Conservation (phyloP, 495 filamentous ascomycete genomes). For the Aspergillus biplanus region DNA sequence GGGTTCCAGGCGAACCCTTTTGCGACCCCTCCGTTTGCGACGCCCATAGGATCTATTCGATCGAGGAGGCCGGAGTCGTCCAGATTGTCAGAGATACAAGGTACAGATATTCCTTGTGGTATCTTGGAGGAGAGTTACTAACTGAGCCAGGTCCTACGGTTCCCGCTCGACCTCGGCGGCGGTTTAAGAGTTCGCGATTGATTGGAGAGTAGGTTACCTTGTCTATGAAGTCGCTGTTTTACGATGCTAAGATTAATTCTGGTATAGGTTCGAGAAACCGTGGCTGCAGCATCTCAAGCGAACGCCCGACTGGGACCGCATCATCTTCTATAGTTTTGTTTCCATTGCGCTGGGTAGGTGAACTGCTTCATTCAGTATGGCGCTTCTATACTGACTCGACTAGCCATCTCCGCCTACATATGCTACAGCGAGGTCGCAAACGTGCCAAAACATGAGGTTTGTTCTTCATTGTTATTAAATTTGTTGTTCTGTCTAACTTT, state of each 20-base stretch:
- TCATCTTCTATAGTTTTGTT: slow-evolving; percentile 11
- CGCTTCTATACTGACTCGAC: neutral
- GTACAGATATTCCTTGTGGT: neutral
- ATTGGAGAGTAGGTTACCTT: slow-evolving; percentile 7
- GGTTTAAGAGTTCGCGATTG: slow-evolving; percentile 5
- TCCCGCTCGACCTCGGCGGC: neutral
- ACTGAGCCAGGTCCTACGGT: neutral
- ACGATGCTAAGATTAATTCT: neutral
- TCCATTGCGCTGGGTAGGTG: neutral
- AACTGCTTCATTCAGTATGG: neutral
- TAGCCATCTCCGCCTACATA: slow-evolving; percentile 3
- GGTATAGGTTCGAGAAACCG: slow-evolving; percentile 4
- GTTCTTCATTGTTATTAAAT: neutral
- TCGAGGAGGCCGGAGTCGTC: neutral
- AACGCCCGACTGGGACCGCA: slow-evolving; percentile 3
- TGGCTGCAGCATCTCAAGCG: neutral
- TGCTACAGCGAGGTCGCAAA: slow-evolving; percentile 1
- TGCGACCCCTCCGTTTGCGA: neutral
- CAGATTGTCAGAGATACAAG: neutral
- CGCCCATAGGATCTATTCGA: neutral
- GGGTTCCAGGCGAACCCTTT: slow-evolving; percentile 1
- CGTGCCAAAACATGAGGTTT: slow-evolving; percentile 5
- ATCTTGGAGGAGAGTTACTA: neutral
- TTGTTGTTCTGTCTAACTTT: neutral
- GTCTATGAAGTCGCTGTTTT: neutral